Evolutionary conservation across 2,329 filamentous ascomycete genomes (phyloP), one percentile per base, ranked within the genome.

Genomic region (Fusarium tjaetaba): DNA sequence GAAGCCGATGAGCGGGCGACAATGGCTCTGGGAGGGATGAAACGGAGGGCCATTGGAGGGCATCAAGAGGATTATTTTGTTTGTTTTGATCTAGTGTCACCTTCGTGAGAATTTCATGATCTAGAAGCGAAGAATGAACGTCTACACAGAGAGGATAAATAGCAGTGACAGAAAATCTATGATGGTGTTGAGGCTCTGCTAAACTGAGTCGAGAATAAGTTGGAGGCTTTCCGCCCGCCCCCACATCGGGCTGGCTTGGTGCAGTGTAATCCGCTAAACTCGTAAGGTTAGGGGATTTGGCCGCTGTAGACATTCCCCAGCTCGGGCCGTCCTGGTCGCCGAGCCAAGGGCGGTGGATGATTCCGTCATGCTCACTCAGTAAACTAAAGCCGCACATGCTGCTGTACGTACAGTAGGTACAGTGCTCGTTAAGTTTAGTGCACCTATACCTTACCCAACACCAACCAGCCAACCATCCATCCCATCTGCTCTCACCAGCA

Each of bases 281-380:
- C 41, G 24, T 42, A n/a, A 30, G 7, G 36, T 55, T 42, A 74
- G 58, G 56, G 72, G 49, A 38, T n/a, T 13, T 34, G 46, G 32
- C 36, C 65, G 36, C 71, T 74, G 71, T 70, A 74, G 49, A 64
- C 52, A 61, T 45, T 43, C 30, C 46, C 65, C 45, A 63, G 57
- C 65, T 76, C 76, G 76, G 76, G 74, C 76, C 76, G 76, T 78
- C 76, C 74, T 76, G 65, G 52, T 58, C 65, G 65, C 76, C 76
- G 76, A 77, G 58, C 63, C 51, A 57, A 75, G 66, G 69, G 64
- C 66, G 61, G 65, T 65, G 38, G 65, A 36, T 70, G 71, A 68
- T 77, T 78, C 76, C 76, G 76, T 78, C 76, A 78, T 77, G 69
- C 61, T 51, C 43, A 28, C 43, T 28, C 42, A 60, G 26, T 42